Evolutionary conservation across 139 green algal species (phyloP).

Genomic region (Coelastrella sp.): DNA sequence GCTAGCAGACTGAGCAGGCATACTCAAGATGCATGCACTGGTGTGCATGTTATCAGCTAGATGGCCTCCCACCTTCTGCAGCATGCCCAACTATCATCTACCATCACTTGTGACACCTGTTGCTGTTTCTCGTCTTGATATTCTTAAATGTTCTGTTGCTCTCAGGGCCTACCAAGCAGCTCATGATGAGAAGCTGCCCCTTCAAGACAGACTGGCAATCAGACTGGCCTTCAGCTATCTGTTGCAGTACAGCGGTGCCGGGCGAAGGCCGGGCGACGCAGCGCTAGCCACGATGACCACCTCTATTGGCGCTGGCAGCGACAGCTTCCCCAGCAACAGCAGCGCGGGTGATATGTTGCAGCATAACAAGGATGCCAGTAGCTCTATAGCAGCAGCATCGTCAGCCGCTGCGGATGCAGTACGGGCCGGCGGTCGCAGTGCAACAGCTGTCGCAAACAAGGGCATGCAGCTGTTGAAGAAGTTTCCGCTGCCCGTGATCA

Average conservation of each 20-base stretch:
- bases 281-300: neutral
- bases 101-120: too few species aligned
- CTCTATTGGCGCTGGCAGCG: too few species aligned
- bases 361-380: neutral
- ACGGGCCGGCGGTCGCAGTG: neutral
- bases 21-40: neutral
- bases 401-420: constrained; percentile 17
- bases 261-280: neutral
- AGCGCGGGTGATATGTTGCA: neutral
- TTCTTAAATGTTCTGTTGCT: too few species aligned
- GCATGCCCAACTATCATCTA: neutral
- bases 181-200: constrained; percentile 29
- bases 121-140: neutral
- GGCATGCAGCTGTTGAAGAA: constrained; percentile 25
- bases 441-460: neutral
- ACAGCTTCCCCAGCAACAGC: neutral
- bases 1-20: neutral
- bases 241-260: constrained; percentile 45
- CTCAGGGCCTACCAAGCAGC: constrained; percentile 40
- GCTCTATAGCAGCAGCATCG: neutral
- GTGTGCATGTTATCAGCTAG: neutral
- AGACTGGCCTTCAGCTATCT: constrained; percentile 47
- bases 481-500: constrained; percentile 28
- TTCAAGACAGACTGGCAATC: constrained; percentile 40
- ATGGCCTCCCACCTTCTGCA: too few species aligned